These are phyloP conservation scores for Thuja plicata DNA, from an alignment of 83 land plant genomes.

Conservation along the genomic window DNA sequence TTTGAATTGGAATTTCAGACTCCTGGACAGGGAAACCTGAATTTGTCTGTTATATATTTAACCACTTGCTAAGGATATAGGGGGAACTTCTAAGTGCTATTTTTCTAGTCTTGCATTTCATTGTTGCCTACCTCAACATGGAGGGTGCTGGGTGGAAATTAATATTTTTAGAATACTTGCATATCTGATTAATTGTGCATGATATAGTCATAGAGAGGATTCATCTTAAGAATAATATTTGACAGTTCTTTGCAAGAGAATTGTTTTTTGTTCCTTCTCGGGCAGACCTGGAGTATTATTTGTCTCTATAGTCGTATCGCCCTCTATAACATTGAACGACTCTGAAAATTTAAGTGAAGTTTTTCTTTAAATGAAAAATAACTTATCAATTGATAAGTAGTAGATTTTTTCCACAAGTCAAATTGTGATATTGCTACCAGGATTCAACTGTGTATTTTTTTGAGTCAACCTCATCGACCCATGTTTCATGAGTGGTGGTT, in stretches of 20 bases:
- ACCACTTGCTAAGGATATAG: neutral
- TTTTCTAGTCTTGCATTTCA: too few species aligned
- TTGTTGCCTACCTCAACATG: too few species aligned
- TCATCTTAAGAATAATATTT: neutral
- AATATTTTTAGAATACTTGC: neutral
- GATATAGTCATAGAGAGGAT: neutral
- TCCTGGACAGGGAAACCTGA: neutral
- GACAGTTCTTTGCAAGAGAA: neutral
- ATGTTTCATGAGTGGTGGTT: too few species aligned
- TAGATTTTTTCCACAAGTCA: too few species aligned
- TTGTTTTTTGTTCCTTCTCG: neutral
- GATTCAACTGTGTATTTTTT: too few species aligned
- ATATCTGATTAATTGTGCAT: neutral
- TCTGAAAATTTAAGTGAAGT: too few species aligned
- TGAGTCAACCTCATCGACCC: too few species aligned
- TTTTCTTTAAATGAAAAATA: too few species aligned
- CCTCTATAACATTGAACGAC: too few species aligned
- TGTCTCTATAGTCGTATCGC: too few species aligned
- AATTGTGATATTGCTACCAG: too few species aligned
- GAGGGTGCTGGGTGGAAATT: neutral
- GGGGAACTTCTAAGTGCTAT: neutral
- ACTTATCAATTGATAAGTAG: too few species aligned
- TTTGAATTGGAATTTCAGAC: neutral
- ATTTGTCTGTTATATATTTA: neutral
- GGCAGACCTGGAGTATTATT: neutral